phyloP scores from a whole-genome alignment of 2,329 filamentous ascomycete genomes.

The Microsporum canis region DNA sequence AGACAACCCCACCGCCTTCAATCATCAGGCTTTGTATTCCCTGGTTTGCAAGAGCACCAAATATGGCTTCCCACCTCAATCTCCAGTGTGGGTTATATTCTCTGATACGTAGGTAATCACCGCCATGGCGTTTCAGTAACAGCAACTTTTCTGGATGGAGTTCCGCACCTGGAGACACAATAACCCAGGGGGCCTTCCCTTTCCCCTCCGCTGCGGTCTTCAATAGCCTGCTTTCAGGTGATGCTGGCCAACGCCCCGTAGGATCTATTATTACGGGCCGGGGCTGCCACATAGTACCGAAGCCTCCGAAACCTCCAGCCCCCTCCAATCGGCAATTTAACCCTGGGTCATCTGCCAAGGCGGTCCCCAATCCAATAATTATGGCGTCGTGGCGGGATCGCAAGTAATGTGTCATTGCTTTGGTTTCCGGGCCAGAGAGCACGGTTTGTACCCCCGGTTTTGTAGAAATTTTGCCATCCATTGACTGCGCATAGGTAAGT shows the following conservation, averaged over 20 bases:
- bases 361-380: slow-evolving; percentile 72
- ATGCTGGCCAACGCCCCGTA: slow-evolving; percentile 57
- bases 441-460: slow-evolving; percentile 68
- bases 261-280: slow-evolving; percentile 76
- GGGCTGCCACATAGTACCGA: slow-evolving; percentile 52
- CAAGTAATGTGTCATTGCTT: slow-evolving; percentile 91
- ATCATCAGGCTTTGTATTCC: slow-evolving; percentile 75
- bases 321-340: slow-evolving; percentile 70
- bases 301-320: slow-evolving; percentile 45
- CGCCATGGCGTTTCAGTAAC: slow-evolving; percentile 37
- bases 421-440: slow-evolving; percentile 71
- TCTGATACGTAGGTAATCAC: slow-evolving; percentile 34
- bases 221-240: slow-evolving; percentile 52
- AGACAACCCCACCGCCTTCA: slow-evolving; percentile 72
- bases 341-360: slow-evolving; percentile 70
- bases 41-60: slow-evolving; percentile 46
- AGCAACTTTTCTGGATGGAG: slow-evolving; percentile 38
- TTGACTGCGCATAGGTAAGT: slow-evolving; percentile 79
- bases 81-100: slow-evolving; percentile 33
- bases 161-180: slow-evolving; percentile 42
- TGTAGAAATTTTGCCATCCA: slow-evolving; percentile 69
- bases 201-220: slow-evolving; percentile 50
- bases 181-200: slow-evolving; percentile 63
- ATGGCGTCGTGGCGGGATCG: slow-evolving; percentile 76
- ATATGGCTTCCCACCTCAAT: slow-evolving; percentile 54